These are phyloP conservation scores for Arthrobotrys megalospora DNA, from an alignment of 2,329 filamentous ascomycete genomes.

Conservation along the genomic window DNA sequence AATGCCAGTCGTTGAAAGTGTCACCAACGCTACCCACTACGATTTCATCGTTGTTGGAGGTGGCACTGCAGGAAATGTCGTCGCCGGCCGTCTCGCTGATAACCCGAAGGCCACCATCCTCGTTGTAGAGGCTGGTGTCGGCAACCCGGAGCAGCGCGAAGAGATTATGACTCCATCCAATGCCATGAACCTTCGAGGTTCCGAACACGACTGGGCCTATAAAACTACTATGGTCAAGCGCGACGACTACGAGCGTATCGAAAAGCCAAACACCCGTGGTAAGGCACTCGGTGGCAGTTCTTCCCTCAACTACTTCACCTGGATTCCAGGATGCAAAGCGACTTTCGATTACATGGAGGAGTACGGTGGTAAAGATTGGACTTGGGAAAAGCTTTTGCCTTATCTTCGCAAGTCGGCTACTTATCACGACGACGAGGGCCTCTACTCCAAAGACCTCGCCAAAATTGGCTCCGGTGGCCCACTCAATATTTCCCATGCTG, in stretches of 20 bases:
- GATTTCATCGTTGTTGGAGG: constrained; percentile 68
- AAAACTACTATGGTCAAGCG: constrained; percentile 76
- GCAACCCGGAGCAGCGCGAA: constrained; percentile 71
- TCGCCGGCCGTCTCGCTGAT: constrained; percentile 66
- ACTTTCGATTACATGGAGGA: constrained; percentile 64
- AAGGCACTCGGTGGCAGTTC: constrained; percentile 75
- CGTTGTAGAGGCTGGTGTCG: constrained; percentile 67
- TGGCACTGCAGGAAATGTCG: constrained; percentile 66
- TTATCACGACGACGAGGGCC: constrained; percentile 72
- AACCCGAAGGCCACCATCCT: constrained; percentile 57
- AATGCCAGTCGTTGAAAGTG: constrained; percentile 66
- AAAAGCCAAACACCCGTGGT: constrained; percentile 74
- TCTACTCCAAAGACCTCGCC: constrained; percentile 48
- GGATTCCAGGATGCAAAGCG: constrained; percentile 73
- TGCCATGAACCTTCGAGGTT: constrained; percentile 72
- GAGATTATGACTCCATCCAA: constrained; percentile 72
- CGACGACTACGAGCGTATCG: constrained; percentile 74
- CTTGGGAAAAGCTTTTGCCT: constrained; percentile 69
- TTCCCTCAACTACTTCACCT: constrained; percentile 76
- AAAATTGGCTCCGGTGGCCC: constrained; percentile 51
- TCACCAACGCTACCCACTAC: constrained; percentile 66
- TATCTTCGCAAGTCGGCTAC: constrained; percentile 71
- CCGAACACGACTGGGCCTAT: constrained; percentile 75
- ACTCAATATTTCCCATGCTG: constrained; percentile 64
- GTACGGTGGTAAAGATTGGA: constrained; percentile 72